These are phyloP conservation scores for Boletus huronensis DNA, from an alignment of 768 basidiomycete species.

Conservation along the genomic window DNA sequence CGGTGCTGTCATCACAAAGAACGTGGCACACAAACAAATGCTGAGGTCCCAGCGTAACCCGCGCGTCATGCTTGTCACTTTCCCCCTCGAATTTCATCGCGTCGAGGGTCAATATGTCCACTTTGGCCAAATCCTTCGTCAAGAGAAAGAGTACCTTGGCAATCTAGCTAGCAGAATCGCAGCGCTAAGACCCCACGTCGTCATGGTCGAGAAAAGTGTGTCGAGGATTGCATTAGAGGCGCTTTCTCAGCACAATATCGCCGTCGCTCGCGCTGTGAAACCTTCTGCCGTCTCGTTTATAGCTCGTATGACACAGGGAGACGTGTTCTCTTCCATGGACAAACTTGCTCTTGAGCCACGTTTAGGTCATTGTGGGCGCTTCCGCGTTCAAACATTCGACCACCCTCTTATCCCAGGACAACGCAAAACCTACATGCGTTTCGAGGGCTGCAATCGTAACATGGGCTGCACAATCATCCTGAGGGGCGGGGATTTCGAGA, in stretches of 20 bases:
- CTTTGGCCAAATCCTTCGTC: conserved; percentile 84
- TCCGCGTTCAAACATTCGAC: conserved; percentile 90
- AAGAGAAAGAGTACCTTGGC: conserved; percentile 90
- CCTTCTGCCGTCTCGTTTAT: conserved; percentile 82
- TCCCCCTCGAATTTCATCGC: conserved; percentile 91
- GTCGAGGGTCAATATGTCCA: conserved; percentile 91
- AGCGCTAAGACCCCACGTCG: conserved; percentile 87
- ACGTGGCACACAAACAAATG: conserved; percentile 96
- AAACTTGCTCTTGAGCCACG: conserved; percentile 86
- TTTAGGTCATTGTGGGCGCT: conserved; percentile 82
- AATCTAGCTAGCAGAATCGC: conserved; percentile 86
- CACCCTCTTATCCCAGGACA: conserved; percentile 91
- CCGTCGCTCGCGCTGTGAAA: conserved; percentile 88
- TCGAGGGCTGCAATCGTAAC: conserved; percentile 91
- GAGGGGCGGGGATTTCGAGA: conserved; percentile 81
- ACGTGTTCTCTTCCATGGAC: conserved; percentile 94
- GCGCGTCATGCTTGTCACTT: conserved; percentile 93
- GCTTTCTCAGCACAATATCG: conserved; percentile 79
- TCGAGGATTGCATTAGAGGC: conserved; percentile 87
- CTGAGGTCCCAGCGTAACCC: conserved; percentile 77
- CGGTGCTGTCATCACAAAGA: conserved; percentile 96
- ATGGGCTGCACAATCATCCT: conserved; percentile 94
- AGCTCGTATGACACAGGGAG: conserved; percentile 91
- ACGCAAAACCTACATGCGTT: conserved; percentile 96
- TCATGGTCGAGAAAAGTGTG: conserved; percentile 89